Evolutionary conservation across 1,284 basidiomycete genomes (phyloP).

Genomic region (Moniliophthora roreri): DNA sequence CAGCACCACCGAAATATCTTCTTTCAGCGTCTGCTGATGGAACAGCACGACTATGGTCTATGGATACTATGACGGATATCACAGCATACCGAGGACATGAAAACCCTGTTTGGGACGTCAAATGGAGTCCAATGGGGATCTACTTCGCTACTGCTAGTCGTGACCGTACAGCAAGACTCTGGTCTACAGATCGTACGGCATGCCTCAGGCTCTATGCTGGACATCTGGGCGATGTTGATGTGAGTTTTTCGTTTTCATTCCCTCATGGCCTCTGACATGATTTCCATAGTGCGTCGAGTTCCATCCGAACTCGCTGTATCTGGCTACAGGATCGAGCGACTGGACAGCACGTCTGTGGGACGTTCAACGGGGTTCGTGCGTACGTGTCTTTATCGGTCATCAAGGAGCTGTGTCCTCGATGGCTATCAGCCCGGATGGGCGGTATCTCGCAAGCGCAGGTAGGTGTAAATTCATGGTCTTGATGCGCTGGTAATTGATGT

Average conservation of each 20-base stretch:
- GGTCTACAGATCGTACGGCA: conserved; percentile 91
- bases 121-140: conserved; percentile 98
- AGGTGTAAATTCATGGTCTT: conserved; percentile 23
- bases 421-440: conserved; percentile 91
- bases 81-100: conserved; percentile 96
- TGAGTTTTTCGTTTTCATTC: conserved; percentile 43
- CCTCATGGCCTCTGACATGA: conserved; percentile 12
- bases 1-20: conserved; percentile 82
- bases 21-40: conserved; percentile 94
- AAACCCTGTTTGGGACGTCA: conserved; percentile 97
- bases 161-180: conserved; percentile 93
- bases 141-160: conserved; percentile 97
- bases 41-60: conserved; percentile 90
- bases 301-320: conserved; percentile 96
- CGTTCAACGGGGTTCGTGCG: conserved; percentile 92
- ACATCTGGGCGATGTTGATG: conserved; percentile 96
- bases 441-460: conserved; percentile 91
- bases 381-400: conserved; percentile 96
- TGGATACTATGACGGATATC: conserved; percentile 93
- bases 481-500: conserved; percentile 9
- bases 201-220: conserved; percentile 94
- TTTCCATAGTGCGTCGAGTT: conserved; percentile 85
- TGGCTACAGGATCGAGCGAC: conserved; percentile 96
- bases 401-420: conserved; percentile 88
- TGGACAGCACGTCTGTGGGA: conserved; percentile 97